Evolutionary conservation across 495 filamentous ascomycete genomes (phyloP).

Genomic region (Haplographium delicatum): DNA sequence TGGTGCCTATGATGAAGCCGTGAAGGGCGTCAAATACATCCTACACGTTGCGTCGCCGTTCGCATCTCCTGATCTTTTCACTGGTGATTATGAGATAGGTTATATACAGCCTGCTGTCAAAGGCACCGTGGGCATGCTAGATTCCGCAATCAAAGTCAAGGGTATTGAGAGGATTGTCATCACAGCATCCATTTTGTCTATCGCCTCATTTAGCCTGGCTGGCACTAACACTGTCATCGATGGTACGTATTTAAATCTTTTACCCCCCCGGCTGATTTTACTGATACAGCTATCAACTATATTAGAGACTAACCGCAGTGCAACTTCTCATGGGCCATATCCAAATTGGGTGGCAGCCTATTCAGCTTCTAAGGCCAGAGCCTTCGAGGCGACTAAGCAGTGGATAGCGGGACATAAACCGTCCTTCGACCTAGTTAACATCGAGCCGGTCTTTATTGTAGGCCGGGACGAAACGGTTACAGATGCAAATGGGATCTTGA

Average conservation of each 20-base stretch:
- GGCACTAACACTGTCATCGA: neutral
- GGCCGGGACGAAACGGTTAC: slow-evolving; percentile 37
- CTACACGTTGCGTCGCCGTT: slow-evolving; percentile 44
- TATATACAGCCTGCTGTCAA: slow-evolving; percentile 35
- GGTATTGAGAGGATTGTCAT: slow-evolving; percentile 36
- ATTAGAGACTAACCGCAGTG: neutral
- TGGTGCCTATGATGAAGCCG: slow-evolving; percentile 38
- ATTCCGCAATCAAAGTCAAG: slow-evolving; percentile 29
- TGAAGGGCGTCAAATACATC: slow-evolving; percentile 40
- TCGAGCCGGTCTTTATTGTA: slow-evolving; percentile 39
- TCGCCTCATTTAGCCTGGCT: neutral
- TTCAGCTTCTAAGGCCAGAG: slow-evolving; percentile 20
- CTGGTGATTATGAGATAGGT: slow-evolving; percentile 15
- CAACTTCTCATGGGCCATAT: neutral
- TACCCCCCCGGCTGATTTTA: neutral
- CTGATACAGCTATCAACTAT: neutral
- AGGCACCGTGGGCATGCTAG: slow-evolving; percentile 32
- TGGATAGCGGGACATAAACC: slow-evolving; percentile 36
- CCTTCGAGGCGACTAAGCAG: slow-evolving; percentile 34
- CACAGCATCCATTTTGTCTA: slow-evolving; percentile 31
- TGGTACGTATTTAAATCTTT: neutral
- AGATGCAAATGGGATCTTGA: too few species aligned
- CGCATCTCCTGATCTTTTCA: neutral
- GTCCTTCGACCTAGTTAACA: slow-evolving; percentile 38
- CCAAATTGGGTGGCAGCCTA: slow-evolving; percentile 22